These are phyloP conservation scores for Euclidium syriacum DNA, from an alignment of 345 rosid species.

Conservation along the genomic window DNA sequence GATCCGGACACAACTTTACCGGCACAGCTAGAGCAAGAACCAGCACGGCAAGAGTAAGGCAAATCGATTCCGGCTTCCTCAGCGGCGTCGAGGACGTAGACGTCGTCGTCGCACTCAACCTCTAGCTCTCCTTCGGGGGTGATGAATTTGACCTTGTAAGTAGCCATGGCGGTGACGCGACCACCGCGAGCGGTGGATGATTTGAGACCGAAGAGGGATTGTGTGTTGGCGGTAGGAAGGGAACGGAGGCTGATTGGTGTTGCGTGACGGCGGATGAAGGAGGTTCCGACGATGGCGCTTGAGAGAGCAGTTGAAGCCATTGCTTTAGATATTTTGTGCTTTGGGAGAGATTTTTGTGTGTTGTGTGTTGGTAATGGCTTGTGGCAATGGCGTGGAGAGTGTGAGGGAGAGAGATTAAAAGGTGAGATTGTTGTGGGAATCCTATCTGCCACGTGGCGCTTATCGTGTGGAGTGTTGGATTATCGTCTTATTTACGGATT, in stretches of 20 bases:
- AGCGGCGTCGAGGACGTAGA: slow-evolving; percentile 61
- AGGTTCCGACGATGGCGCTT: slow-evolving; percentile 54
- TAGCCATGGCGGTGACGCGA: slow-evolving; percentile 54
- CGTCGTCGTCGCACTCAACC: slow-evolving; percentile 50
- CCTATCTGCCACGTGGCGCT: slow-evolving; percentile 67
- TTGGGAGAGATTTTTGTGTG: not conserved
- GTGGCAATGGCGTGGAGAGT: slow-evolving; percentile 28
- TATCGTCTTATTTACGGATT: slow-evolving; percentile 30
- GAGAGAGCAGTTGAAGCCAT: slow-evolving; percentile 64
- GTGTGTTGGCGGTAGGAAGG: slow-evolving; percentile 37
- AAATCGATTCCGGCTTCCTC: slow-evolving; percentile 74
- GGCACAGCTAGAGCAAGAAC: slow-evolving; percentile 86
- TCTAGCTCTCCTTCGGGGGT: slow-evolving; percentile 62
- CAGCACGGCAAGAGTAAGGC: slow-evolving; percentile 97
- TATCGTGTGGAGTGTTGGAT: slow-evolving; percentile 29
- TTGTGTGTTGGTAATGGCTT: not conserved
- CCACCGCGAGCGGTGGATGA: slow-evolving; percentile 40
- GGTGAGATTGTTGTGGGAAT: slow-evolving; percentile 14
- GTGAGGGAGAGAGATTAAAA: slow-evolving; percentile 19
- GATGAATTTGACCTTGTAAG: slow-evolving; percentile 65
- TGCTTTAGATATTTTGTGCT: not conserved
- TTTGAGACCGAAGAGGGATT: slow-evolving; percentile 59
- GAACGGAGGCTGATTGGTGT: slow-evolving; percentile 42
- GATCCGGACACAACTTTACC: slow-evolving; percentile 48
- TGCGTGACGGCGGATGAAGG: slow-evolving; percentile 49